Conservation (phyloP, 2,329 filamentous ascomycete genomes). For the Botrytis paeoniae region DNA sequence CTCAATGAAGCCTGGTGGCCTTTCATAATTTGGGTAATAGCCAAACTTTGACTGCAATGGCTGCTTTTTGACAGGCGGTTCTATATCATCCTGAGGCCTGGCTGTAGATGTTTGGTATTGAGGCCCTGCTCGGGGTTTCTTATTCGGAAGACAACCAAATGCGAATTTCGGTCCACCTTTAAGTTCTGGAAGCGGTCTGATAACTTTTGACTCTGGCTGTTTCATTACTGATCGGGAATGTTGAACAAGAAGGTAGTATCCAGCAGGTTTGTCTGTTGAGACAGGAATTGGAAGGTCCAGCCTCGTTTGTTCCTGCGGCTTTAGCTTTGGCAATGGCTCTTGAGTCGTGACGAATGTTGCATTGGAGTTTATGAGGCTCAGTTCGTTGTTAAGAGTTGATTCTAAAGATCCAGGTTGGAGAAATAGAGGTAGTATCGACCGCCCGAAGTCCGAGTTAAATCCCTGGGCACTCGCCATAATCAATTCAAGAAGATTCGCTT, state of each 20-base stretch:
- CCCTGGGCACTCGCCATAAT: not conserved
- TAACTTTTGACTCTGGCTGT: not conserved
- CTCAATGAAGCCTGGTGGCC: not conserved
- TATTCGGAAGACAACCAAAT: slow-evolving; percentile 12
- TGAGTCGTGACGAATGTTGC: not conserved
- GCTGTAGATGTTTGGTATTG: not conserved
- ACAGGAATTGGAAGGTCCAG: not conserved
- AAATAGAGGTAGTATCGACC: not conserved
- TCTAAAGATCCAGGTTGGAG: not conserved
- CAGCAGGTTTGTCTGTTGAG: not conserved
- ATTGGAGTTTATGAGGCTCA: not conserved
- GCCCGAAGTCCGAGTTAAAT: not conserved
- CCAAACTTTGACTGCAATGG: not conserved
- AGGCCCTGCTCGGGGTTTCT: not conserved
- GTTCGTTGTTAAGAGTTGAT: not conserved
- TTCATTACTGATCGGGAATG: not conserved
- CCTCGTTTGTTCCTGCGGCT: not conserved
- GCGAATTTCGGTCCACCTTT: not conserved
- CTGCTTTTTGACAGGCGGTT: not conserved
- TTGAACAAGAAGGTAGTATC: not conserved
- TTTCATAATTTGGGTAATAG: slow-evolving; percentile 8
- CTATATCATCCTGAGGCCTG: not conserved
- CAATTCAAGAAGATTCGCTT: not conserved
- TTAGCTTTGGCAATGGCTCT: not conserved
- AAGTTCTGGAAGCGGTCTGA: not conserved